Percentiles rank a stretch among this genome's conserved stretches.
These are phyloP conservation scores for Leccinum griseonigrum DNA, from an alignment of 1,284 basidiomycete species.

Conservation along the genomic window DNA sequence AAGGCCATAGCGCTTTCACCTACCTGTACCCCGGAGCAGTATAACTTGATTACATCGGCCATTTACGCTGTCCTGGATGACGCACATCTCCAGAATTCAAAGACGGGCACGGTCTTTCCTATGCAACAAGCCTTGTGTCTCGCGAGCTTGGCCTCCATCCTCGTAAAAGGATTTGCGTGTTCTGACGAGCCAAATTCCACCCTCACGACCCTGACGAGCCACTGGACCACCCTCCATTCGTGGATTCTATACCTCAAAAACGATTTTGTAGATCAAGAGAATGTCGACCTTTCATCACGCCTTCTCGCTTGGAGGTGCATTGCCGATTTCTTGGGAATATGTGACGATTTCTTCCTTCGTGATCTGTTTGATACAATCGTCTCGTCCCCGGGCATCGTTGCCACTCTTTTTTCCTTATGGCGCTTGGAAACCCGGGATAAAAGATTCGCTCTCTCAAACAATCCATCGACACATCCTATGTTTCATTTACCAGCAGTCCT, in stretches of 20 bases:
- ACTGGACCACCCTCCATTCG: conserved; percentile 19
- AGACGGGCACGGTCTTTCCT: conserved; percentile 14
- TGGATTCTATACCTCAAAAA: conserved; percentile 30
- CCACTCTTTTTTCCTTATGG: conserved; percentile 30
- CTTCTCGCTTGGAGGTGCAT: conserved; percentile 20
- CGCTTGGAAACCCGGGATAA: conserved; percentile 22
- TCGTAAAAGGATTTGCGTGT: conserved; percentile 4
- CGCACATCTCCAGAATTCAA: conserved; percentile 19
- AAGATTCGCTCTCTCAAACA: conserved; percentile 18
- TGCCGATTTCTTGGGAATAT: conserved; percentile 26
- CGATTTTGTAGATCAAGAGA: conserved; percentile 25
- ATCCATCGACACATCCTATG: conserved; percentile 4
- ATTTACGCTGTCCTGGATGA: conserved; percentile 23
- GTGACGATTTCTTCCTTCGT: conserved; percentile 14
- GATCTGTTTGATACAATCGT: conserved; percentile 20
- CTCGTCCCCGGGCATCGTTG: conserved; percentile 20
- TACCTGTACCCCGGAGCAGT: conserved; percentile 22
- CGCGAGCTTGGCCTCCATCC: conserved; percentile 16
- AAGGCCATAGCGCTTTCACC: conserved; percentile 20
- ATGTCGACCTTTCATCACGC: conserved; percentile 24
- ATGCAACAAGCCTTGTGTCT: conserved; percentile 24
- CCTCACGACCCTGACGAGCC: conserved; percentile 9
- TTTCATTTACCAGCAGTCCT: conserved; percentile 14
- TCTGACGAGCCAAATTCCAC: background rate
- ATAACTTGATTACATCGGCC: conserved; percentile 15